Conservation (phyloP, 768 basidiomycete species). For the Mycena sanguinolenta region DNA sequence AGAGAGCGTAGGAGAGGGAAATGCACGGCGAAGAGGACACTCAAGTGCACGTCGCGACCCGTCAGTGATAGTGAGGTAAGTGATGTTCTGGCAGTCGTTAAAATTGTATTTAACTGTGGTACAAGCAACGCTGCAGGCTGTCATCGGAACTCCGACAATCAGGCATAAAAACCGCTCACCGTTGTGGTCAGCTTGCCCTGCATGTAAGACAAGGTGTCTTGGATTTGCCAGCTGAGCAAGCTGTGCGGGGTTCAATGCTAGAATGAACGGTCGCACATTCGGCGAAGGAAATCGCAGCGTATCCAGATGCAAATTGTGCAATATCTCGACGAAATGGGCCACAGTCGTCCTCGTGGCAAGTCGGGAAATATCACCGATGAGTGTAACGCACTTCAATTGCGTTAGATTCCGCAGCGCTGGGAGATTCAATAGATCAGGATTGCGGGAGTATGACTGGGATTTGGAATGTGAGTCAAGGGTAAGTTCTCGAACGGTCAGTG, state of each 20-base stretch:
- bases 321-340: slow-evolving; percentile 13
- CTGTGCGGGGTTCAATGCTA: not conserved
- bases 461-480: slow-evolving; percentile 19
- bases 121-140: slow-evolving; percentile 10
- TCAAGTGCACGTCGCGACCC: not conserved
- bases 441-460: slow-evolving; percentile 3
- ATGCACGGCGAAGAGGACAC: slow-evolving; percentile 18
- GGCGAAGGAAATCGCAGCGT: slow-evolving; percentile 23
- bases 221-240: slow-evolving; percentile 26
- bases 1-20: slow-evolving; percentile 29
- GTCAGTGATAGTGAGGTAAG: slow-evolving; percentile 28
- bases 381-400: slow-evolving; percentile 26
- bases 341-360: not conserved
- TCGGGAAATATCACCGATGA: slow-evolving; percentile 26
- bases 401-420: slow-evolving; percentile 23
- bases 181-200: slow-evolving; percentile 2
- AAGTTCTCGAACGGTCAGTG: slow-evolving; percentile 20
- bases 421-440: slow-evolving; percentile 20
- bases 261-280: slow-evolving; percentile 17
- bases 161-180: not conserved
- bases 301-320: slow-evolving; percentile 26
- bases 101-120: not conserved
- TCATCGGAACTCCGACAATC: not conserved
- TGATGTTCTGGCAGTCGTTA: slow-evolving; percentile 23
- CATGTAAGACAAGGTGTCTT: slow-evolving; percentile 10